Percentiles rank a stretch among this genome's conserved stretches.
Evolutionary conservation across 2,329 filamentous ascomycete genomes (phyloP).

Genomic region (Ceratocystis lukuohia): DNA sequence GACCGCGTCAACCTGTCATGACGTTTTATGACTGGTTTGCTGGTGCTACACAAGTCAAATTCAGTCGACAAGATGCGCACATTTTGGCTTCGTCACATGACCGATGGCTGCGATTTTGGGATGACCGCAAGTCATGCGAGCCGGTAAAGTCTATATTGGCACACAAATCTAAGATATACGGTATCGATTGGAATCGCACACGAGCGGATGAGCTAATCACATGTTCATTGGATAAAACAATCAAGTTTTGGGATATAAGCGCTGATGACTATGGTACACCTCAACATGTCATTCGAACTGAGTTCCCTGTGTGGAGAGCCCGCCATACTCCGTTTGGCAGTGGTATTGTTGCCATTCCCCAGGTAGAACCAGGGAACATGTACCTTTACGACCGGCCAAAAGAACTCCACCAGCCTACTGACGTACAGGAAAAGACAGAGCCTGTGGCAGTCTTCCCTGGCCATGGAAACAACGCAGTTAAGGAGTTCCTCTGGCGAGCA

Average conservation of each 20-base stretch:
- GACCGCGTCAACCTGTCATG: conserved; percentile 56
- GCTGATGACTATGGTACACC: conserved; percentile 42
- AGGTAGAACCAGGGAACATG: conserved; percentile 71
- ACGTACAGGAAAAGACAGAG: conserved; percentile 28
- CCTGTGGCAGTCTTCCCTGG: conserved; percentile 47
- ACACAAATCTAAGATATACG: conserved; percentile 87
- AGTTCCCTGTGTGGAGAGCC: conserved; percentile 82
- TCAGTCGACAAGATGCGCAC: conserved; percentile 75
- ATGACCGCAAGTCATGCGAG: conserved; percentile 63
- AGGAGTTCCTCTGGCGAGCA: conserved; percentile 82
- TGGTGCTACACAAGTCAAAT: conserved; percentile 89
- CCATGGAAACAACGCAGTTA: conserved; percentile 56
- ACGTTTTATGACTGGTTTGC: conserved; percentile 89
- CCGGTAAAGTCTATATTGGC: conserved; percentile 76
- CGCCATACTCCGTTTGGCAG: conserved; percentile 81
- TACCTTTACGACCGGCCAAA: conserved; percentile 65
- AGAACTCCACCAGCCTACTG: conserved; percentile 22
- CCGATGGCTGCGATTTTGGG: conserved; percentile 78
- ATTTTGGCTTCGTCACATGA: conserved; percentile 86
- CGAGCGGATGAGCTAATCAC: conserved; percentile 61
- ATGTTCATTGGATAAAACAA: conserved; percentile 80
- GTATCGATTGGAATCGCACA: conserved; percentile 83
- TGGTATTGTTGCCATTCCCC: conserved; percentile 80
- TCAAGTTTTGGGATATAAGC: conserved; percentile 82
- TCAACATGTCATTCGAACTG: conserved; percentile 64